Percentiles rank a stretch among this genome's conserved stretches.
Conservation (phyloP, 2,329 filamentous ascomycete species). For the Pezicula rhizophila region DNA sequence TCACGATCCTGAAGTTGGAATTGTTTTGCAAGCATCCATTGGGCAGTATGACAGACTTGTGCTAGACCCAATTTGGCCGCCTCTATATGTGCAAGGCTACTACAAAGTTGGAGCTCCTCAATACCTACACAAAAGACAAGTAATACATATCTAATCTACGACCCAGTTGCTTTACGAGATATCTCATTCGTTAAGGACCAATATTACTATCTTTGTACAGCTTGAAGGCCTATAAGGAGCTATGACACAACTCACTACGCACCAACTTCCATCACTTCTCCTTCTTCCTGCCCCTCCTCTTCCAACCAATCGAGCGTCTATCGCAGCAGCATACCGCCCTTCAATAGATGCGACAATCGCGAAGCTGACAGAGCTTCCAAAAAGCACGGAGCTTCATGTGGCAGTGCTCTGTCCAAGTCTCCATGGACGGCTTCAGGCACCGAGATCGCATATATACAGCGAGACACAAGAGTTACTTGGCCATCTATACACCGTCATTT, state of each 20-base stretch:
- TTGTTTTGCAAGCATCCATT: too few relatives aligned
- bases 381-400: conserved; percentile 32
- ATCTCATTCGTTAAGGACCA: too few relatives aligned
- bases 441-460: conserved; percentile 51
- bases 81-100: too few relatives aligned
- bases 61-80: too few relatives aligned
- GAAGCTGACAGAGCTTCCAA: background rate
- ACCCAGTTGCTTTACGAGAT: too few relatives aligned
- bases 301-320: background rate
- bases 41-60: too few relatives aligned
- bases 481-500: conserved; percentile 71
- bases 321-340: background rate
- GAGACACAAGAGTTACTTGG: conserved; percentile 70
- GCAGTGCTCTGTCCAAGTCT: conserved; percentile 55
- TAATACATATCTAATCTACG: too few relatives aligned
- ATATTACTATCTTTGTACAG: too few relatives aligned
- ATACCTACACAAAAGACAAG: too few relatives aligned
- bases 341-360: background rate
- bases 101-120: too few relatives aligned
- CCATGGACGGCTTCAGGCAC: conserved; percentile 41
- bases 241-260: background rate
- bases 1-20: too few relatives aligned
- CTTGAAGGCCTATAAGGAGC: too few relatives aligned
- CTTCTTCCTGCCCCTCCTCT: background rate
- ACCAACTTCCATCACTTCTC: background rate